These are phyloP conservation scores for Debaryomyces robertsiae DNA, from an alignment of 1,139 yeast genomes.

Conservation along the genomic window DNA sequence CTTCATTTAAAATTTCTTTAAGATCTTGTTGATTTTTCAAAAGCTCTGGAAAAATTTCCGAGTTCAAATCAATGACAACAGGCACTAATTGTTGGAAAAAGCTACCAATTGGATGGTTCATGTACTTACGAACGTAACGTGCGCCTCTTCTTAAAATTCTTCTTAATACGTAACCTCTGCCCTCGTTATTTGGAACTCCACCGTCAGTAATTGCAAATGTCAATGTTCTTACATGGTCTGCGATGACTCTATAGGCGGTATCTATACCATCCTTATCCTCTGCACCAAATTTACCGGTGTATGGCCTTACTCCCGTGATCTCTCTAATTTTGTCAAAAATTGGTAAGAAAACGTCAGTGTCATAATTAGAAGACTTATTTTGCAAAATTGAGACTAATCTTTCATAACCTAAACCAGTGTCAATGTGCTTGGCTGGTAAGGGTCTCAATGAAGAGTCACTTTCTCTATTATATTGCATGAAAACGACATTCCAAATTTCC, in stretches of 20 bases:
- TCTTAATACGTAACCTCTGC: slow-evolving; percentile 97
- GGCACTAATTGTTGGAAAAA: slow-evolving; percentile 93
- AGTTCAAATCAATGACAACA: slow-evolving; percentile 85
- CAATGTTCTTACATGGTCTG: slow-evolving; percentile 96
- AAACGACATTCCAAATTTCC: slow-evolving; percentile 97
- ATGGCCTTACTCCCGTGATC: slow-evolving; percentile 89
- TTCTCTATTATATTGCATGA: slow-evolving; percentile 95
- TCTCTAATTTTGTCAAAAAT: slow-evolving; percentile 83
- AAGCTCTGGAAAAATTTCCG: slow-evolving; percentile 90
- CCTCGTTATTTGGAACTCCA: slow-evolving; percentile 98
- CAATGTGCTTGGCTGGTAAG: slow-evolving; percentile 92
- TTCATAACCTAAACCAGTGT: slow-evolving; percentile 98
- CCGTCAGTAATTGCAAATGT: slow-evolving; percentile 97
- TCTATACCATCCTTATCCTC: slow-evolving; percentile 95
- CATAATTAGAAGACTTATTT: slow-evolving; percentile 88
- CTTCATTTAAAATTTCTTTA: slow-evolving; percentile 91
- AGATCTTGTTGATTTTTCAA: slow-evolving; percentile 69
- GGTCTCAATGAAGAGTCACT: slow-evolving; percentile 77
- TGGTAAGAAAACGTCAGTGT: slow-evolving; percentile 94
- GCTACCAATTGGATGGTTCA: slow-evolving; percentile 92
- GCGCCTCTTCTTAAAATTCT: slow-evolving; percentile 98
- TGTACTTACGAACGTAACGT: slow-evolving; percentile 93
- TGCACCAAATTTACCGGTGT: slow-evolving; percentile 87
- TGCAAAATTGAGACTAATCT: slow-evolving; percentile 93
- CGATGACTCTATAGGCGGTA: slow-evolving; percentile 96